Evolutionary conservation across 2,329 filamentous ascomycete genomes (phyloP).

Genomic region (Amphichorda felina): DNA sequence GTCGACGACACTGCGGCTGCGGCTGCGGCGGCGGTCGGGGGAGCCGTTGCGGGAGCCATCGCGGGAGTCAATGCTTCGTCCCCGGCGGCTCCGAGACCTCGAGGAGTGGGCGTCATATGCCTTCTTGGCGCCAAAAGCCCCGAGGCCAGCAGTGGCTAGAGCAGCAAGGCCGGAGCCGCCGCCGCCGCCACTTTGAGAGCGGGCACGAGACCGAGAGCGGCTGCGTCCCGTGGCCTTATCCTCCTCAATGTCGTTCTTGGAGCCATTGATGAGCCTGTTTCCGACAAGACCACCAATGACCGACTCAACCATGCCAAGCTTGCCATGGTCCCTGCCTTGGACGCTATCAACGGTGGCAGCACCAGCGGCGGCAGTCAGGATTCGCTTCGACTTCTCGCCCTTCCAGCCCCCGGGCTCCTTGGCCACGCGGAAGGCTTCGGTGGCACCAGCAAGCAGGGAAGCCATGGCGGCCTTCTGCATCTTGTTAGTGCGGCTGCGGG

Average conservation of each 20-base stretch:
- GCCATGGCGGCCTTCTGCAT: slow-evolving; percentile 84
- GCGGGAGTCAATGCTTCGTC: slow-evolving; percentile 29
- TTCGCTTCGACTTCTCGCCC: slow-evolving; percentile 82
- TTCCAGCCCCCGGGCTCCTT: slow-evolving; percentile 85
- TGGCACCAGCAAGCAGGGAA: slow-evolving; percentile 77
- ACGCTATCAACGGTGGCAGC: slow-evolving; percentile 78
- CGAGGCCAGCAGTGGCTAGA: slow-evolving; percentile 49
- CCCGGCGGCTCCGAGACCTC: slow-evolving; percentile 38
- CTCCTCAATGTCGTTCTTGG: slow-evolving; percentile 53
- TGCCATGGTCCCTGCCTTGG: slow-evolving; percentile 63
- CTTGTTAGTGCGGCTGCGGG: slow-evolving; percentile 37
- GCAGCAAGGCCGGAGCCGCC: slow-evolving; percentile 45
- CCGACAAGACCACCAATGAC: slow-evolving; percentile 81
- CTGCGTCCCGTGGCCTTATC: slow-evolving; percentile 50
- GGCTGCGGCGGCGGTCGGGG: slow-evolving; percentile 31
- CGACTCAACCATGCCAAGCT: slow-evolving; percentile 73
- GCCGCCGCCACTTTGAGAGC: slow-evolving; percentile 37
- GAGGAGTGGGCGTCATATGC: slow-evolving; percentile 36
- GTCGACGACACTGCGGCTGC: slow-evolving; percentile 56
- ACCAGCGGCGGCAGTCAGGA: slow-evolving; percentile 76
- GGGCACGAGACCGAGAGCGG: slow-evolving; percentile 55
- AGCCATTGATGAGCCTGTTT: slow-evolving; percentile 76
- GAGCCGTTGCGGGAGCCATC: slow-evolving; percentile 31
- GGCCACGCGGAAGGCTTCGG: slow-evolving; percentile 82
- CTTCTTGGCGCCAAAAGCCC: slow-evolving; percentile 51